These are phyloP conservation scores for Aquilaria yunnanensis DNA, from an alignment of 345 rosid genomes.

Conservation along the genomic window DNA sequence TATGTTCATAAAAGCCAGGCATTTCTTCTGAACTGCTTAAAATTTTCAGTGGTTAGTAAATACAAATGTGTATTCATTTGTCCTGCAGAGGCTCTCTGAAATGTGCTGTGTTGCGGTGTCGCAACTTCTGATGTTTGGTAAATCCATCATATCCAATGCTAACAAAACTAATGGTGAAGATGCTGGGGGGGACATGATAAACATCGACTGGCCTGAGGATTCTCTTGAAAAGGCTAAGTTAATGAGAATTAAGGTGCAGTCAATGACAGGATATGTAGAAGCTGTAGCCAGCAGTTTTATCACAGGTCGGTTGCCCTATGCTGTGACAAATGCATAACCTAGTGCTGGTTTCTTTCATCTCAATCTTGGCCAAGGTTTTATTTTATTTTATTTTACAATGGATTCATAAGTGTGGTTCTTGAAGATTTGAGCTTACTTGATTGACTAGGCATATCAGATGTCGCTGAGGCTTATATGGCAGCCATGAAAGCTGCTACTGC, in stretches of 20 bases:
- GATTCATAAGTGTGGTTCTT: background rate
- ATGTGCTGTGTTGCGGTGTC: conserved; percentile 85
- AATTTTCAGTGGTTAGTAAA: background rate
- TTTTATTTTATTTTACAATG: background rate
- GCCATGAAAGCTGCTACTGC: conserved; percentile 51
- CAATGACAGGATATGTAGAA: conserved; percentile 66
- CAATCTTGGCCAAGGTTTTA: too few species aligned
- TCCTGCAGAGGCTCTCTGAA: conserved; percentile 87
- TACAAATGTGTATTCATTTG: conserved; percentile 8
- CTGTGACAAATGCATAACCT: background rate
- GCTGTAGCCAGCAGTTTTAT: conserved; percentile 77
- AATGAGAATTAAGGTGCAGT: conserved; percentile 59
- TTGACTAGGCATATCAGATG: conserved; percentile 78
- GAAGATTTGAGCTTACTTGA: background rate
- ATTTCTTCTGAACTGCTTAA: conserved; percentile 1
- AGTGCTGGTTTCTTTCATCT: background rate
- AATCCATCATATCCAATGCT: conserved; percentile 62
- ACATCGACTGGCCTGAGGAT: conserved; percentile 90
- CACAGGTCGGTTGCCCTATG: conserved; percentile 50
- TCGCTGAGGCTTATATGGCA: conserved; percentile 67
- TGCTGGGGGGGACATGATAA: conserved; percentile 35
- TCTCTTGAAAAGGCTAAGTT: conserved; percentile 82
- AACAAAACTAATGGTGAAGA: conserved; percentile 69
- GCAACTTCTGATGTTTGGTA: conserved; percentile 71
- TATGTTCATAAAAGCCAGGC: conserved; percentile 26